These are phyloP conservation scores for Alternaria ventricosa DNA, from an alignment of 2,329 filamentous ascomycete genomes.

Conservation along the genomic window DNA sequence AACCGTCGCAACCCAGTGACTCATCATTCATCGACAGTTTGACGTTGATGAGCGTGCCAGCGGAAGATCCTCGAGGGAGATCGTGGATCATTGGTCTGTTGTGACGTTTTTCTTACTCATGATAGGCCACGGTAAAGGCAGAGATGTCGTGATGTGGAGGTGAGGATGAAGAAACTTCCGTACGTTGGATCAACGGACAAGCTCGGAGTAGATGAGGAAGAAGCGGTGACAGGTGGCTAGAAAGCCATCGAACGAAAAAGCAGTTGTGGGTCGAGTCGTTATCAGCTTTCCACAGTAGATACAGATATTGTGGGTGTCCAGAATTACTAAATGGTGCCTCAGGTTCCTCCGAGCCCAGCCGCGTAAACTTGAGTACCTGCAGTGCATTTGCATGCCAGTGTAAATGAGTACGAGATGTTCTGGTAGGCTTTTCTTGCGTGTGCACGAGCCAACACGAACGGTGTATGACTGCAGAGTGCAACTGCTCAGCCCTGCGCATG, in stretches of 20 bases:
- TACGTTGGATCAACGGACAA: neutral
- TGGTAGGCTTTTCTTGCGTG: neutral
- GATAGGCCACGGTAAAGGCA: neutral
- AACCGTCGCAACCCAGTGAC: neutral
- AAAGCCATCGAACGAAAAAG: neutral
- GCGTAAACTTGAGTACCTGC: neutral
- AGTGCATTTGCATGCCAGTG: neutral
- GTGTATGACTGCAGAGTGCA: neutral
- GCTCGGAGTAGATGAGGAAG: neutral
- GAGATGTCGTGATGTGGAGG: neutral
- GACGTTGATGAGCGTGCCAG: neutral
- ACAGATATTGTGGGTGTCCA: neutral
- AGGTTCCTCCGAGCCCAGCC: neutral
- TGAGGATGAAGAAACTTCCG: neutral
- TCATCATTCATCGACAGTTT: neutral
- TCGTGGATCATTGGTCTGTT: neutral
- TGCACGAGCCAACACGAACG: neutral
- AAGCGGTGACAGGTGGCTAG: neutral
- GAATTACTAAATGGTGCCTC: neutral
- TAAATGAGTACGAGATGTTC: neutral
- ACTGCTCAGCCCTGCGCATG: slow-evolving; percentile 2
- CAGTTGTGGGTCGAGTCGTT: neutral
- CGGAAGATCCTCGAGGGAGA: neutral
- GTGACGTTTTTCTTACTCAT: neutral
- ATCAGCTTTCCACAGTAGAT: neutral